These are phyloP conservation scores for Trichoderma aggressivum DNA, from an alignment of 2,329 filamentous ascomycete species.

Conservation along the genomic window DNA sequence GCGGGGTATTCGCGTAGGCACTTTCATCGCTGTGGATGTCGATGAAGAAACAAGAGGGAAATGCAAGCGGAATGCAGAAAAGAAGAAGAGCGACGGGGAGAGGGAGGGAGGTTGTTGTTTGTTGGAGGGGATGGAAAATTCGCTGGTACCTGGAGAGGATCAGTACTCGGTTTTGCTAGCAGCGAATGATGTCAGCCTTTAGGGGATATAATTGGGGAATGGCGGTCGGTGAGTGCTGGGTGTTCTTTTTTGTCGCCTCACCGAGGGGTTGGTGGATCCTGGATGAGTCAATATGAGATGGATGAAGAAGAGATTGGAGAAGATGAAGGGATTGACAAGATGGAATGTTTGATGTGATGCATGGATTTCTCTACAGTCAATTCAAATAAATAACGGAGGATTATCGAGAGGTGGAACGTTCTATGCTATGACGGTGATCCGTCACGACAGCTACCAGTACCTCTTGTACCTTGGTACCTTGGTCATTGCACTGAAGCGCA, in stretches of 20 bases:
- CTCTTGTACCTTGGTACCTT: not conserved
- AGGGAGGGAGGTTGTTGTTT: constrained; percentile 10
- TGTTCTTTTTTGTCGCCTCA: no score
- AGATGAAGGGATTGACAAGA: no score
- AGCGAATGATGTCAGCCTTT: constrained; percentile 21
- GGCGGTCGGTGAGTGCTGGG: no score
- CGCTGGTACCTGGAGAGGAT: not conserved
- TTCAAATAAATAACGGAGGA: not conserved
- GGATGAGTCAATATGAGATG: no score
- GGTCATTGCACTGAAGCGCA: not conserved
- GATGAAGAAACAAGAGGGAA: not conserved
- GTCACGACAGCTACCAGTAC: no score
- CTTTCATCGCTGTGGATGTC: constrained; percentile 38
- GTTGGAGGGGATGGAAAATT: constrained; percentile 17
- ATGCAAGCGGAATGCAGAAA: not conserved
- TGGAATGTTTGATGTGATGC: no score
- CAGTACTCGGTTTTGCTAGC: not conserved
- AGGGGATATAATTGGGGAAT: not conserved
- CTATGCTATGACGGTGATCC: no score
- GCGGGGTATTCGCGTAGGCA: constrained; percentile 38
- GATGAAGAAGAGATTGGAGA: no score
- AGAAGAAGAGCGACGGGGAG: not conserved
- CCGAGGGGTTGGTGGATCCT: no score
- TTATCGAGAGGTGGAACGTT: not conserved
- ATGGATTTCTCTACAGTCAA: not conserved